Conservation (phyloP, 139 green algal genomes). For the Chlorella sorokiniana region DNA sequence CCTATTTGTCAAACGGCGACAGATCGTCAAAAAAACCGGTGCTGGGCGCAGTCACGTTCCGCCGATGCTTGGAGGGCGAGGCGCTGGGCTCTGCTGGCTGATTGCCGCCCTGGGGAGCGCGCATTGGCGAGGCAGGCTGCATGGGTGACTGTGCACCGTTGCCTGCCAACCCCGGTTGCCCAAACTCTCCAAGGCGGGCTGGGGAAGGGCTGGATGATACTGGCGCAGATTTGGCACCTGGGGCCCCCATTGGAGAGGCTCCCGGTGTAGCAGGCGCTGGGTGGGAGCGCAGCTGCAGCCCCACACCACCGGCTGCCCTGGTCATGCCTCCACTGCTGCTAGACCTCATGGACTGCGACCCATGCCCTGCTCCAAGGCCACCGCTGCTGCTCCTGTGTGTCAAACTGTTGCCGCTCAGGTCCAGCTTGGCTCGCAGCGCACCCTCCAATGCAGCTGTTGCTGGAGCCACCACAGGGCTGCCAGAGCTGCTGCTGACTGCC, state of each 20-base stretch:
- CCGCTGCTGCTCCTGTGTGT: neutral
- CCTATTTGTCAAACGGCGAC: neutral
- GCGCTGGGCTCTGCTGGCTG: neutral
- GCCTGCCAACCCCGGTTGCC: neutral
- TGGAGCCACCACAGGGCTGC: neutral
- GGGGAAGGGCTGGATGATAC: conserved; percentile 11
- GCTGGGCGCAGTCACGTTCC: conserved; percentile 3
- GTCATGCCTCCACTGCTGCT: neutral
- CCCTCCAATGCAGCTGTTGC: neutral
- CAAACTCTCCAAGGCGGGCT: neutral
- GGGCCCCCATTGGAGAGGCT: neutral
- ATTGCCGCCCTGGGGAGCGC: neutral
- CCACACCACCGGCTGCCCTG: neutral
- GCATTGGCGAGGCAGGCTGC: conserved; percentile 14
- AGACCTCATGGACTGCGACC: neutral
- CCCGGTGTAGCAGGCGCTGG: neutral
- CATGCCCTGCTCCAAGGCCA: neutral
- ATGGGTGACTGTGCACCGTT: neutral
- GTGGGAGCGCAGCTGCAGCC: conserved; percentile 7
- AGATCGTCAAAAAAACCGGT: conserved; percentile 19
- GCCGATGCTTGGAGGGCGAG: conserved; percentile 2
- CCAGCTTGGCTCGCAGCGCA: neutral
- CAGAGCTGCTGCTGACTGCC: neutral
- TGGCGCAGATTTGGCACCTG: neutral
- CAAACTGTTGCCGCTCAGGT: neutral